Base-by-base conservation (phyloP, 805 yeast species). In the Brettanomyces custersianus region DNA sequence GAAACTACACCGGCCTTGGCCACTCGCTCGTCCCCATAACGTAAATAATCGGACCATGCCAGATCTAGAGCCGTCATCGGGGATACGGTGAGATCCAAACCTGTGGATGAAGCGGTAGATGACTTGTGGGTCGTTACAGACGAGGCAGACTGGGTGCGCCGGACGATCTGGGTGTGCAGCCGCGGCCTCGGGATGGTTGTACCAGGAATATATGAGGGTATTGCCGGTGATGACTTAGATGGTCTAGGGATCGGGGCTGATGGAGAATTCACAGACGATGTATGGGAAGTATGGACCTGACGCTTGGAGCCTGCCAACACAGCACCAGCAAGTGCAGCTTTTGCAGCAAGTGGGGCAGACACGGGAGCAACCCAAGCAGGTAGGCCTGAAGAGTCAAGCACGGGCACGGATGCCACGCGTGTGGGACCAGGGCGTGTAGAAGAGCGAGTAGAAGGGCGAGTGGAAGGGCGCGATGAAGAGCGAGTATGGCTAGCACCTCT, bases 1-100 rank as follows among this genome's bases (percentile, higher is more conserved):
- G 62, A 59, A 4, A 76, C 66, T 21, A 74, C 70, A 1, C 81
- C 84, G 21, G 67, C 68, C 41, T 67, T 72, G 33, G 77, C 38
- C 1, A 80, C 66, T 38, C 86, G 62, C 48, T 81, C 92, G 34
- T 77, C 76, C 1, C 65, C 56, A 47, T 70, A 72, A 17, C 55
- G 59, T 42, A 81, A 55, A 46, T 61, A 76, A 27, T 64, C 61
- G 5, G 64, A 63, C 81, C 85, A 80, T 13, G 75, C 72, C 28
- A 67, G 52, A 48, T 80, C 87, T 6, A 75, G 46, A 12, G 70
- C 62, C 2, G 72, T 63, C 56, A 72, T 52, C 7, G 78, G 70
- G 0, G 72, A 60, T 0, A 69, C 57, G 13, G 65, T 62, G 12
- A 40, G 31, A 24, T 37, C 39, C n/a, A 32, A 17, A 4, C 36